phyloP scores from a whole-genome alignment of 768 basidiomycete species.

The Hygrocybe punicea region DNA sequence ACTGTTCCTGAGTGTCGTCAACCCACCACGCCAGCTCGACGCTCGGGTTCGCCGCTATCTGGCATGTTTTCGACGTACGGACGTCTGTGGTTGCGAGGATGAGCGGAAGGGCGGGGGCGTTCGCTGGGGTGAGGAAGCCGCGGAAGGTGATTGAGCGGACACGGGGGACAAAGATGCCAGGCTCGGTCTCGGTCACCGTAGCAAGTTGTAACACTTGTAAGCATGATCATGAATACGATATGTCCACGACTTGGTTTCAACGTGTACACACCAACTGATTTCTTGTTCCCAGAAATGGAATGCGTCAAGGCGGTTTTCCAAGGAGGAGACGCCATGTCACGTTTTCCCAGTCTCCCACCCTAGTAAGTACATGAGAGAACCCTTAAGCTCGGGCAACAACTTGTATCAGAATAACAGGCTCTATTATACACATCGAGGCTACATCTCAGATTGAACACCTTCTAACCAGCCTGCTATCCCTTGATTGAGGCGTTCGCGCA shows the following conservation, averaged over 20 bases:
- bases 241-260: neutral
- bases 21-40: slow-evolving; percentile 78
- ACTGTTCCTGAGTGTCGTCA: slow-evolving; percentile 63
- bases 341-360: too few relatives aligned
- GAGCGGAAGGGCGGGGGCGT: slow-evolving; percentile 50
- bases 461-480: too few relatives aligned
- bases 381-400: too few relatives aligned
- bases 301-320: slow-evolving; percentile 48
- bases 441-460: too few relatives aligned
- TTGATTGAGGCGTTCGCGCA: too few relatives aligned
- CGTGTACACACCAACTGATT: slow-evolving; percentile 40
- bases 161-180: slow-evolving; percentile 38
- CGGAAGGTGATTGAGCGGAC: slow-evolving; percentile 69
- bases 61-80: slow-evolving; percentile 63
- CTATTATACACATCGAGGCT: too few relatives aligned
- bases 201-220: slow-evolving; percentile 47
- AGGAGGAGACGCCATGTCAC: slow-evolving; percentile 29
- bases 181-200: slow-evolving; percentile 43
- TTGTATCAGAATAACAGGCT: too few relatives aligned
- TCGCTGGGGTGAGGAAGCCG: slow-evolving; percentile 46
- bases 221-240: slow-evolving; percentile 1
- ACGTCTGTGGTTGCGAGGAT: slow-evolving; percentile 69
- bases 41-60: slow-evolving; percentile 47
- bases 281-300: slow-evolving; percentile 40
- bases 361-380: too few relatives aligned